A percentile compares a stretch with the other conserved stretches of the same genome.
Conservation (phyloP, 768 basidiomycete species). For the Dioszegia hungarica region DNA sequence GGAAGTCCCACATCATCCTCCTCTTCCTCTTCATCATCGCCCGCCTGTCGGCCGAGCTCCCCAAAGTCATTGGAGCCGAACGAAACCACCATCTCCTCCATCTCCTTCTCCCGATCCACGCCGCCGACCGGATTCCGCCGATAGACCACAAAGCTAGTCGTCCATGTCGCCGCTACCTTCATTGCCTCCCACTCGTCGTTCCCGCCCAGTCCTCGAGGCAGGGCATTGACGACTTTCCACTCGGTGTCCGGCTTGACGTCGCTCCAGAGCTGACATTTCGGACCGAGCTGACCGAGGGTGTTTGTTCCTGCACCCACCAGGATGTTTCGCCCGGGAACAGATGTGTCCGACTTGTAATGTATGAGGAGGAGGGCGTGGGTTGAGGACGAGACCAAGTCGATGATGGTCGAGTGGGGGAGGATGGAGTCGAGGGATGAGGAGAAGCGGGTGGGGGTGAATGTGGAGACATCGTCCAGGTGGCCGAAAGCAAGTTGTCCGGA, state of each 20-base stretch:
- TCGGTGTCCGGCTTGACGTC: constrained; percentile 52
- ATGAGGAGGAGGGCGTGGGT: constrained; percentile 74
- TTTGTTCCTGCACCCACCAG: constrained; percentile 77
- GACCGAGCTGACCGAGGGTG: constrained; percentile 66
- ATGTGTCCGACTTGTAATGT: not conserved
- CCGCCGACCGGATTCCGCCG: constrained; percentile 31
- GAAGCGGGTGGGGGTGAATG: constrained; percentile 20
- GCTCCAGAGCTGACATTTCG: constrained; percentile 40
- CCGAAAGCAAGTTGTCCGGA: constrained; percentile 36
- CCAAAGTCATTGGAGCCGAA: constrained; percentile 85
- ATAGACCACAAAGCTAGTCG: constrained; percentile 72
- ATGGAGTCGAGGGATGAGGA: constrained; percentile 14
- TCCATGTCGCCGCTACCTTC: constrained; percentile 68
- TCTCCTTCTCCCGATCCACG: constrained; percentile 45
- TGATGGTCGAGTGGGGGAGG: constrained; percentile 36
- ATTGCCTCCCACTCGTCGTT: constrained; percentile 53
- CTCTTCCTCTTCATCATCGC: not conserved
- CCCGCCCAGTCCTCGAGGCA: not conserved
- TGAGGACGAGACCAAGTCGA: constrained; percentile 64
- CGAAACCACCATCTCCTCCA: constrained; percentile 56
- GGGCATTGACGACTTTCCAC: constrained; percentile 43
- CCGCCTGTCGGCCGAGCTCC: constrained; percentile 55
- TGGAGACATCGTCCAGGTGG: constrained; percentile 31
- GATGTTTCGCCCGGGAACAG: not conserved
- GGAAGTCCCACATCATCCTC: constrained; percentile 8